These are phyloP conservation scores for Jamesozyma lodderae DNA, from an alignment of 805 yeast genomes.

Conservation along the genomic window DNA sequence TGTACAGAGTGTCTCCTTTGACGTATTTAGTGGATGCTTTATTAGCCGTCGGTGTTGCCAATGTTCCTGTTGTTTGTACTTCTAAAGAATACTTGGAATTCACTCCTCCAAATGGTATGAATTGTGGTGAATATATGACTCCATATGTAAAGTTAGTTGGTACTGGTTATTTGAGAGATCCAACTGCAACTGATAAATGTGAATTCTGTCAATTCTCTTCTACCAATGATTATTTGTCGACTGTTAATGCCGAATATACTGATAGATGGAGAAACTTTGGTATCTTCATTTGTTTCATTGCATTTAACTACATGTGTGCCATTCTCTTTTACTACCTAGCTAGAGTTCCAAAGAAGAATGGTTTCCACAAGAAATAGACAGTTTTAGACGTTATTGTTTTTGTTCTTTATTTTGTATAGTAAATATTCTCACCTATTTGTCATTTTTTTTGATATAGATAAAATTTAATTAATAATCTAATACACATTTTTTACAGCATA, in stretches of 20 bases:
- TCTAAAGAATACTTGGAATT: slow-evolving; percentile 39
- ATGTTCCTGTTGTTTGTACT: slow-evolving; percentile 40
- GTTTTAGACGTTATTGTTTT: no score
- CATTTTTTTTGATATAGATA: no score
- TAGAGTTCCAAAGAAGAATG: slow-evolving; percentile 56
- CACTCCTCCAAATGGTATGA: slow-evolving; percentile 44
- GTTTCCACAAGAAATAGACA: no score
- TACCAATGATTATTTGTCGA: slow-evolving; percentile 50
- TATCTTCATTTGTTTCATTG: slow-evolving; percentile 44
- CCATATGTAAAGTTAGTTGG: slow-evolving; percentile 29
- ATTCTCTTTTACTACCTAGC: slow-evolving; percentile 49
- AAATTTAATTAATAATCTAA: no score
- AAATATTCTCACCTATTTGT: no score
- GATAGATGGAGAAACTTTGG: slow-evolving; percentile 56
- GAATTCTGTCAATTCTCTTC: slow-evolving; percentile 44
- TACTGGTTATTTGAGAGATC: slow-evolving; percentile 42
- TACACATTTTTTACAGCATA: no score
- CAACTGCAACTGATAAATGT: slow-evolving; percentile 44
- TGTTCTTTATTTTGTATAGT: no score
- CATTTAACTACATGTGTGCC: slow-evolving; percentile 35
- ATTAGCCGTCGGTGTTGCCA: slow-evolving; percentile 48
- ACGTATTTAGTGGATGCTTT: slow-evolving; percentile 55
- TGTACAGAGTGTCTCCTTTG: slow-evolving; percentile 66
- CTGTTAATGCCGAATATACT: slow-evolving; percentile 32
- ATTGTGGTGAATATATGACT: slow-evolving; percentile 49